Evolutionary conservation across 225 moss, liverwort and hornwort genomes (phyloP), one percentile per base, ranked within the genome.

Genomic region (Bryoerythrophyllum caledonicum): DNA sequence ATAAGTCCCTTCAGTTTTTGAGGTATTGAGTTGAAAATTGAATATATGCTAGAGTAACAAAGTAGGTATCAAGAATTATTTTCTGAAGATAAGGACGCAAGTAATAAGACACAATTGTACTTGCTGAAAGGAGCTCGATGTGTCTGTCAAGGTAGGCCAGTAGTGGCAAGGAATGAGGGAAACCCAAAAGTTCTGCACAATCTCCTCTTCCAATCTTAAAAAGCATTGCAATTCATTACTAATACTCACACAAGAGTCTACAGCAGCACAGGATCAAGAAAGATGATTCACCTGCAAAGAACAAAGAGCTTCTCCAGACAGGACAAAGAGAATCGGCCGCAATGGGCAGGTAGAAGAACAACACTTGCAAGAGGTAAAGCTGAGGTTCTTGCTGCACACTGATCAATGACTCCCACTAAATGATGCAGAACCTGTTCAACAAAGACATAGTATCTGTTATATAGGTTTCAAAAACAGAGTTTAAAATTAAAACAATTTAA

Each of bases 321-420:
- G 78, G 80, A 79, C 35, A 86, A 73, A 40, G 90, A 88, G 76
- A 90, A 90, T 82, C 84, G 77, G 32, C 90, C 84, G 74, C 90
- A 90, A 71, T 90, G 85, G 67, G 80, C 78, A 40, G 88, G 90
- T 61, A 88, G 78, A 64, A 88, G 83, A 62, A 72, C 63, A 68
- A 80, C 81, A 86, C 80, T 84, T 35, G 83, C 60, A 12, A 88
- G 57, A 28, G 90, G 82, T 68, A 88, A 68, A 64, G 84, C 78
- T 17, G 88, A 86, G 40, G 90, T 86, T 73, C 88, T 83, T 78
- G 88, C 88, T 56, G 88, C 90, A 84, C 90, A 90, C 40, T 81
- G 85, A 73, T 90, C 90, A 59, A 90, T 16, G 17, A 86, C 79
- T 74, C 82, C 79, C 43, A 90, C 86, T 70, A 90, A 82, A 67